Evolutionary conservation across 148 eudicot species (phyloP).

Genomic region (Chenopodium album): DNA sequence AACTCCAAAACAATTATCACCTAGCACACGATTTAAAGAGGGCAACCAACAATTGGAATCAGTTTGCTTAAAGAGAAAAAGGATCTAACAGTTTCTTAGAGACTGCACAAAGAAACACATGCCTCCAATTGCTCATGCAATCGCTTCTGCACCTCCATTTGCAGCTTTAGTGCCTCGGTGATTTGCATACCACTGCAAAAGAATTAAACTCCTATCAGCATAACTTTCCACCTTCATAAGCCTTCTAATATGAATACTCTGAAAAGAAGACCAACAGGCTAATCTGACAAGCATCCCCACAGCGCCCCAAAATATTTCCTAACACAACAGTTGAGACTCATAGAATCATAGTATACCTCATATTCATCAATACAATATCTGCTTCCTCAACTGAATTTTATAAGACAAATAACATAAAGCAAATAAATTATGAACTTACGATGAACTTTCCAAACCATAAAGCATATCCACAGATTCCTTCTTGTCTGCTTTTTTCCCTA

Average conservation of each 20-base stretch:
- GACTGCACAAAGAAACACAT: slow-evolving; percentile 16
- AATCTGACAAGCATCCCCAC: not conserved
- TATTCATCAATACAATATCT: not conserved
- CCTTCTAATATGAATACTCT: not conserved
- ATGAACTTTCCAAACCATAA: slow-evolving; percentile 41
- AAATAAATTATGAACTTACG: slow-evolving; percentile 36
- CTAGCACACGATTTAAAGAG: not conserved
- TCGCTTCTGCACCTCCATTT: slow-evolving; percentile 63
- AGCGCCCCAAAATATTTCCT: not conserved
- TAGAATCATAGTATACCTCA: not conserved
- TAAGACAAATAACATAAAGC: not conserved
- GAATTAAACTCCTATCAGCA: not conserved
- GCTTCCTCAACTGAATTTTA: not conserved
- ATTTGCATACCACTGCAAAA: slow-evolving; percentile 40
- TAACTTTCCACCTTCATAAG: not conserved
- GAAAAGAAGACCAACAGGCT: not conserved
- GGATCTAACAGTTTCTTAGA: not conserved
- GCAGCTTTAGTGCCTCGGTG: slow-evolving; percentile 57
- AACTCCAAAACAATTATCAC: not conserved
- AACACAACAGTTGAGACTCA: not conserved
- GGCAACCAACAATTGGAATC: not conserved
- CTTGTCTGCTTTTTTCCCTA: slow-evolving; percentile 47
- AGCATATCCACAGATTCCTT: slow-evolving; percentile 48
- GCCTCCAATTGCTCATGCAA: slow-evolving; percentile 67
- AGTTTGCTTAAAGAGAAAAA: not conserved